phyloP scores from a whole-genome alignment of 2,329 filamentous ascomycete species.

The Teratosphaeriaceae sp. region DNA sequence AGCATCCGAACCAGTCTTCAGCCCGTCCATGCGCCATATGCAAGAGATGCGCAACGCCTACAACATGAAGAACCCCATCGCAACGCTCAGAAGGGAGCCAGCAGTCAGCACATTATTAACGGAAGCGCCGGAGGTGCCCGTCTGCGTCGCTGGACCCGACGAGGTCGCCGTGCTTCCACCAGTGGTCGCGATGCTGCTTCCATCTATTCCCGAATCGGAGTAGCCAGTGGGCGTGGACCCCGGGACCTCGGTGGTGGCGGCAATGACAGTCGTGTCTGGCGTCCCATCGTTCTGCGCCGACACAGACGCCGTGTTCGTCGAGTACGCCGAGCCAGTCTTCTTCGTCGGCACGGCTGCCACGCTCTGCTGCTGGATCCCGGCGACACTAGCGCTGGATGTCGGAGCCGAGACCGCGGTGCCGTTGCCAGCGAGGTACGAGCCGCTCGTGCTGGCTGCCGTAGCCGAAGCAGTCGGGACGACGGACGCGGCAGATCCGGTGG shows the following conservation, averaged over 20 bases:
- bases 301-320: constrained; percentile 20
- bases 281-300: constrained; percentile 16
- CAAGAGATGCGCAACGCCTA: constrained; percentile 8
- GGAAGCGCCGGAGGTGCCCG: constrained; percentile 13
- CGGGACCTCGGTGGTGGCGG: constrained; percentile 13
- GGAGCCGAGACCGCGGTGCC: constrained; percentile 17
- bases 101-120: constrained; percentile 10
- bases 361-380: constrained; percentile 15
- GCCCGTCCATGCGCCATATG: background rate
- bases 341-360: constrained; percentile 16
- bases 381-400: constrained; percentile 22
- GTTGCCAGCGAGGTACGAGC: background rate
- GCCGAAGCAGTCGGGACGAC: background rate
- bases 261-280: constrained; percentile 6
- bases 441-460: background rate
- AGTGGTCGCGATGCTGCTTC: constrained; percentile 1
- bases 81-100: constrained; percentile 20
- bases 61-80: constrained; percentile 16
- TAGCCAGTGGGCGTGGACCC: constrained; percentile 6
- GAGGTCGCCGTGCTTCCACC: constrained; percentile 8
- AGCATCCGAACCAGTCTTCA: background rate
- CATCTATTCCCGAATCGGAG: background rate
- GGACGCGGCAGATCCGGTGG: background rate
- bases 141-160: constrained; percentile 2
- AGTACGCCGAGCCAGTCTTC: constrained; percentile 19